A percentile compares a stretch with the other conserved stretches of the same genome.
phyloP scores from a whole-genome alignment of 106 monocot genomes.

The Iris macrosiphon region DNA sequence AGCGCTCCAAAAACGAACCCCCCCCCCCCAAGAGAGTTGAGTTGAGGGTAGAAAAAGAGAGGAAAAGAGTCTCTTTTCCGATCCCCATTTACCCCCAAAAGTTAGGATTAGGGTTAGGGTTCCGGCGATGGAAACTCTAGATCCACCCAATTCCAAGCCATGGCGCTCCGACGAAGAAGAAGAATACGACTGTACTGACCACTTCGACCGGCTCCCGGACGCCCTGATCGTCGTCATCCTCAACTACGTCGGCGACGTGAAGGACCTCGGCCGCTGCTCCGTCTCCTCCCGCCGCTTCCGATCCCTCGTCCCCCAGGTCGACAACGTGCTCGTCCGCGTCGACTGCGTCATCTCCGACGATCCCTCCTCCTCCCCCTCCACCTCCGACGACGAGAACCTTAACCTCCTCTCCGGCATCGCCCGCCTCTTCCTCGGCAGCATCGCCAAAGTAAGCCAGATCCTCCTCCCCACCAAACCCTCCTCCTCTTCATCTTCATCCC shows the following conservation, averaged over 20 bases:
- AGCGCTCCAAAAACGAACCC: too few relatives aligned
- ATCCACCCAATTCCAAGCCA: constrained; percentile 5
- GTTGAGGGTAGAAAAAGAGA: too few relatives aligned
- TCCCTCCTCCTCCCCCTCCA: constrained; percentile 8
- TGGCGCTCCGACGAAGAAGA: not conserved
- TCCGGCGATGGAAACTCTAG: not conserved
- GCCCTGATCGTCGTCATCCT: constrained; percentile 56
- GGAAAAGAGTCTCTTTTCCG: too few relatives aligned
- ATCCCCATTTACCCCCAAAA: too few relatives aligned
- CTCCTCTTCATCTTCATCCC: not conserved
- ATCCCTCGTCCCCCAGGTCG: constrained; percentile 47
- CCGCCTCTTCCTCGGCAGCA: constrained; percentile 34
- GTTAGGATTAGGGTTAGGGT: constrained; percentile 3
- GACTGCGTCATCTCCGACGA: constrained; percentile 59
- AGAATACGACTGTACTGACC: constrained; percentile 26
- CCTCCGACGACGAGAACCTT: too few relatives aligned
- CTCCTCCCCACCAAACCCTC: constrained; percentile 24
- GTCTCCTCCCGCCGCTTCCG: constrained; percentile 69
- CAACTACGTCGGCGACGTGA: constrained; percentile 69
- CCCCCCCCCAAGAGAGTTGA: too few relatives aligned
- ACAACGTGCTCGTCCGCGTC: constrained; percentile 34
- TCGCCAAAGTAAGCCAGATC: constrained; percentile 36
- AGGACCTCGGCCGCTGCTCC: constrained; percentile 74
- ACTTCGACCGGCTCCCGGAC: constrained; percentile 82
- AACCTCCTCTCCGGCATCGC: constrained; percentile 37